These are phyloP conservation scores for Xeromyces bisporus DNA, from an alignment of 495 filamentous ascomycete genomes.

Conservation along the genomic window DNA sequence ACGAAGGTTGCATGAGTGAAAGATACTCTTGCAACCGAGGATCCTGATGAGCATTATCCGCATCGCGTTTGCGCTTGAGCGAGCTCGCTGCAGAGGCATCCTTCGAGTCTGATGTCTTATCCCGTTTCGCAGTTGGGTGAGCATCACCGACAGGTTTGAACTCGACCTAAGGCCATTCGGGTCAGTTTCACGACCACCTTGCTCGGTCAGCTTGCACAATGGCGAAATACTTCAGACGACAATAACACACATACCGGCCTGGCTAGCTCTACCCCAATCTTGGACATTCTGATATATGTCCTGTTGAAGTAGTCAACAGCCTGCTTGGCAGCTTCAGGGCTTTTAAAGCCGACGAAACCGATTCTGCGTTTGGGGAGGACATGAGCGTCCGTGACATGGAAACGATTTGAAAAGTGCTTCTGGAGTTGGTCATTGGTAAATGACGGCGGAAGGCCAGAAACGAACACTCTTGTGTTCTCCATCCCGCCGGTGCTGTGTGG, in stretches of 20 bases:
- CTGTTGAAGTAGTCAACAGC: constrained; percentile 91
- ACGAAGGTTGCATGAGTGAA: constrained; percentile 56
- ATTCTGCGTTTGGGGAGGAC: constrained; percentile 76
- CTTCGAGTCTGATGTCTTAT: constrained; percentile 8
- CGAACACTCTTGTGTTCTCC: constrained; percentile 62
- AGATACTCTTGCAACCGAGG: constrained; percentile 77
- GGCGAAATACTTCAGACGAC: constrained; percentile 10
- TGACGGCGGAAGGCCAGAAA: constrained; percentile 65
- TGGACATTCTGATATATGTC: constrained; percentile 92
- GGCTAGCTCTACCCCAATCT: constrained; percentile 80
- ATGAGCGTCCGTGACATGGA: constrained; percentile 74
- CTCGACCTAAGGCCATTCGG: constrained; percentile 23
- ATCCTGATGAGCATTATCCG: constrained; percentile 35
- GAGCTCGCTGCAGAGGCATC: constrained; percentile 10
- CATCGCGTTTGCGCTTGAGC: constrained; percentile 42
- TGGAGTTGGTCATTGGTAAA: constrained; percentile 64
- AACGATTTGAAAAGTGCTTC: constrained; percentile 67
- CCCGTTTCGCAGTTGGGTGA: constrained; percentile 18
- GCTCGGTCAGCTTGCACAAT: constrained; percentile 26
- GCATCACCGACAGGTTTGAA: constrained; percentile 18
- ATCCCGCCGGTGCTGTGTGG: constrained; percentile 14
- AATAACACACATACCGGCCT: constrained; percentile 46
- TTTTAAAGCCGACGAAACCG: constrained; percentile 92
- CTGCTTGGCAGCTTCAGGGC: constrained; percentile 53
- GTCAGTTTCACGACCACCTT: constrained; percentile 33